These are phyloP conservation scores for Candida tetrigidarum DNA, from an alignment of 1,139 yeast species.

Conservation along the genomic window DNA sequence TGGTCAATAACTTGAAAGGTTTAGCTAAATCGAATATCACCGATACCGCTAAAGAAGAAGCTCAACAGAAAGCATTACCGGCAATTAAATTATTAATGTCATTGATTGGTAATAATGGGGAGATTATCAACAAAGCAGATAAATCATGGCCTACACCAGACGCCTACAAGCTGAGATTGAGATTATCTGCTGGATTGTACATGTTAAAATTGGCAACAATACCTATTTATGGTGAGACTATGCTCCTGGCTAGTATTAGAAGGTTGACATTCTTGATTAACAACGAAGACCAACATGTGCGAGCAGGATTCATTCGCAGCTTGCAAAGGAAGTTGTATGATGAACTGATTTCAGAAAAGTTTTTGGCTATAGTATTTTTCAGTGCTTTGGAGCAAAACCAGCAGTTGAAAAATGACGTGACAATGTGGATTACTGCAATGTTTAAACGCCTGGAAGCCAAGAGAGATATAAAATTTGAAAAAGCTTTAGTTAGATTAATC, in stretches of 20 bases:
- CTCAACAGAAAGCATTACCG: conserved; percentile 53
- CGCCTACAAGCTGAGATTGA: conserved; percentile 59
- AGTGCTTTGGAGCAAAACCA: conserved; percentile 74
- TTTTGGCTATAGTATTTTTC: conserved; percentile 69
- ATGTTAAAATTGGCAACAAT: conserved; percentile 67
- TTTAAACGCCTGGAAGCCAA: conserved; percentile 48
- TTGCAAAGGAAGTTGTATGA: conserved; percentile 57
- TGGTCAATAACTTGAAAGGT: conserved; percentile 66
- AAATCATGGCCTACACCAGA: conserved; percentile 66
- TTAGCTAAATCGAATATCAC: conserved; percentile 31
- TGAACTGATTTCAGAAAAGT: conserved; percentile 63
- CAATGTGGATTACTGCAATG: conserved; percentile 76
- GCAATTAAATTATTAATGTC: conserved; percentile 69
- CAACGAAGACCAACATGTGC: conserved; percentile 64
- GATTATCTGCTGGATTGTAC: conserved; percentile 70
- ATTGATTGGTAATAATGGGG: conserved; percentile 81
- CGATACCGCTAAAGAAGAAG: conserved; percentile 33
- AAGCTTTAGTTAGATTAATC: conserved; percentile 66
- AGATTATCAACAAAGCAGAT: conserved; percentile 57
- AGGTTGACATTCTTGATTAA: conserved; percentile 64
- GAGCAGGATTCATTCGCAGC: conserved; percentile 54
- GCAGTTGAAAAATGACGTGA: conserved; percentile 51
- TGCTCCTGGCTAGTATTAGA: conserved; percentile 56
- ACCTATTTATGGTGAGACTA: conserved; percentile 54
- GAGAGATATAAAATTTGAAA: conserved; percentile 57